phyloP scores from a whole-genome alignment of 257 asterid species.

The Primulina tabacum region DNA sequence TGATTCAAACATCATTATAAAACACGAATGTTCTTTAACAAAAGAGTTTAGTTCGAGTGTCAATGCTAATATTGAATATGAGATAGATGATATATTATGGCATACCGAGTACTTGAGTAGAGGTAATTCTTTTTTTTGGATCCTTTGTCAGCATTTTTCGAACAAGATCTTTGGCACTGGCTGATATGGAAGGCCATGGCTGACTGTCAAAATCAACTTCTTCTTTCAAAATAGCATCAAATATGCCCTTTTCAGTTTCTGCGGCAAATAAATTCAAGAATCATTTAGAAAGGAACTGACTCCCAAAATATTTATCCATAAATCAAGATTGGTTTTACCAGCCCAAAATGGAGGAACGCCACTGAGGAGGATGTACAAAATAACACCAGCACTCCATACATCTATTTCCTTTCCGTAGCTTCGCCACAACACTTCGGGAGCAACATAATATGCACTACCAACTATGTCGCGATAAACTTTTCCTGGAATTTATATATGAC shows the following conservation, averaged over 20 bases:
- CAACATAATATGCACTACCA: conserved; percentile 91
- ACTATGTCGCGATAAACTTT: conserved; percentile 73
- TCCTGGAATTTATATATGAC: conserved; percentile 37
- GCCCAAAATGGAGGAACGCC: conserved; percentile 99
- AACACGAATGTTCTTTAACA: conserved; percentile 4
- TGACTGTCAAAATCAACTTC: conserved; percentile 76
- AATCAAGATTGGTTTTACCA: conserved; percentile 42
- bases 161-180: conserved; percentile 80
- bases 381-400: conserved; percentile 95
- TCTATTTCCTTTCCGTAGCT: conserved; percentile 82
- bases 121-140: conserved; percentile 73
- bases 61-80: background rate
- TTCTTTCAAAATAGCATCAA: conserved; percentile 81
- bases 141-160: conserved; percentile 80
- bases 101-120: conserved; percentile 77
- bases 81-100: background rate
- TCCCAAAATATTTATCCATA: conserved; percentile 14
- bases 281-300: conserved; percentile 18
- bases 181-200: conserved; percentile 89
- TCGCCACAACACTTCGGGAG: conserved; percentile 80
- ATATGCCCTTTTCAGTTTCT: conserved; percentile 96
- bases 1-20: background rate
- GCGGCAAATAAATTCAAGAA: conserved; percentile 24
- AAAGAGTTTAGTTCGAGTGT: background rate
- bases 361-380: conserved; percentile 74